Evolutionary conservation across 257 asterid genomes (phyloP), one percentile per base, ranked within the genome.

Genomic region (Plectranthus barbatus): DNA sequence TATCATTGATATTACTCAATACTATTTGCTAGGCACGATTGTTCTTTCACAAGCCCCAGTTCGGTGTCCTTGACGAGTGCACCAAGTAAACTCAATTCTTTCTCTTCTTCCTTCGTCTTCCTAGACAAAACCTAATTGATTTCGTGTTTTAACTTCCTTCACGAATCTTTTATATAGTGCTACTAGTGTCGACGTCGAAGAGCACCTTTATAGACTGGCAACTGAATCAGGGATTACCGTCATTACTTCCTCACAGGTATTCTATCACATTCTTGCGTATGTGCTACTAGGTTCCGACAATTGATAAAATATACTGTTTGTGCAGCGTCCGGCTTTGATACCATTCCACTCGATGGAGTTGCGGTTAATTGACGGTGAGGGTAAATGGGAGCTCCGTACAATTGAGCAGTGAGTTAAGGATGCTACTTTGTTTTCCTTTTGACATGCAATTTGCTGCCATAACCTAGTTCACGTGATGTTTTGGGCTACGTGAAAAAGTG

Each of bases 161-260:
- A 62, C 44, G 33, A 37, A 68, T 14, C 17, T 72, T 44, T 40
- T 60, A 21, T 33, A 48, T 82, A 93, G 99, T 72, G 99, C 99
- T 19, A 93, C 99, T 1, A 93, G 99, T 76, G 99, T 93, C 37
- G 99, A 93, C 74, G 97, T 93, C 33, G 99, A 93, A 70, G 96
- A 93, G 70, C 94, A 93, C 80, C 97, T 93, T 53, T 93, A 93
- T 73, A 87, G 82, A 56, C 90, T 87, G 51, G 99, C 99, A 58
- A 82, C 77, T 18, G 72, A 80, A 49, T 79, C 76, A 56, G 99
- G 95, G 62, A 93, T 93, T 75, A 90, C 99, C 1, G 96, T 93
- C 69, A 82, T 93, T 69, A 93, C 99, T 61, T 93, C 99, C 69
- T 93, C 99, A 5, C 99, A 93, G 90, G 99, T 92, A 42, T n/a